Conservation (phyloP, 345 rosid genomes). For the Salix koriyanagi region DNA sequence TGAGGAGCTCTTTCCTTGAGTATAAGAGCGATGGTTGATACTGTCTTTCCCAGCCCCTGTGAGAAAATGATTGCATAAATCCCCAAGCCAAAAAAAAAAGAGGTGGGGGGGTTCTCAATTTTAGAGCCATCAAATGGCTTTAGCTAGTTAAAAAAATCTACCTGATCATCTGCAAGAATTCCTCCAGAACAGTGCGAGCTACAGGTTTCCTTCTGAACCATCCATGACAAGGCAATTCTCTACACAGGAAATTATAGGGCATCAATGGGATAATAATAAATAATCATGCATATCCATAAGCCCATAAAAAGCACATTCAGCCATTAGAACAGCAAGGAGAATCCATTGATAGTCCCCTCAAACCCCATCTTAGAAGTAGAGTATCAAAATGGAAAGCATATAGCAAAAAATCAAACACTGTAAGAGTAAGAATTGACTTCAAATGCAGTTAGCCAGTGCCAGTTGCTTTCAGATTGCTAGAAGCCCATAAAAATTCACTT, state of each 20-base stretch:
- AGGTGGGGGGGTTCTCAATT: background rate
- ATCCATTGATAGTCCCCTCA: background rate
- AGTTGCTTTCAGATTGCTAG: background rate
- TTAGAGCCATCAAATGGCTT: background rate
- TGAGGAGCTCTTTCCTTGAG: slow-evolving; percentile 70
- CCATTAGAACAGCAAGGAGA: background rate
- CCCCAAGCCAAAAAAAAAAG: background rate
- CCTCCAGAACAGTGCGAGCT: slow-evolving; percentile 75
- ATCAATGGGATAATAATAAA: background rate
- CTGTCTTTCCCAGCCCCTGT: slow-evolving; percentile 93
- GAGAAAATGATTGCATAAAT: slow-evolving; percentile 21
- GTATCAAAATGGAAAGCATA: background rate
- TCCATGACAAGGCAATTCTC: slow-evolving; percentile 98
- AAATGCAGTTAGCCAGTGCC: background rate
- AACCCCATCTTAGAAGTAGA: background rate
- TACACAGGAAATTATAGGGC: slow-evolving; percentile 27
- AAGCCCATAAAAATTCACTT: background rate
- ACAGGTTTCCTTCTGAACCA: slow-evolving; percentile 78
- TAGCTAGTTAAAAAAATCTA: slow-evolving; percentile 20
- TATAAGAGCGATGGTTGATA: slow-evolving; percentile 92
- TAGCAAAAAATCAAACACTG: background rate
- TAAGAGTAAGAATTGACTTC: background rate
- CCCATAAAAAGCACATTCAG: background rate
- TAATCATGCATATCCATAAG: background rate
- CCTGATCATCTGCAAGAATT: slow-evolving; percentile 99